Evolutionary conservation across 441 rosid genomes (phyloP).

Genomic region (Populus hybrid): DNA sequence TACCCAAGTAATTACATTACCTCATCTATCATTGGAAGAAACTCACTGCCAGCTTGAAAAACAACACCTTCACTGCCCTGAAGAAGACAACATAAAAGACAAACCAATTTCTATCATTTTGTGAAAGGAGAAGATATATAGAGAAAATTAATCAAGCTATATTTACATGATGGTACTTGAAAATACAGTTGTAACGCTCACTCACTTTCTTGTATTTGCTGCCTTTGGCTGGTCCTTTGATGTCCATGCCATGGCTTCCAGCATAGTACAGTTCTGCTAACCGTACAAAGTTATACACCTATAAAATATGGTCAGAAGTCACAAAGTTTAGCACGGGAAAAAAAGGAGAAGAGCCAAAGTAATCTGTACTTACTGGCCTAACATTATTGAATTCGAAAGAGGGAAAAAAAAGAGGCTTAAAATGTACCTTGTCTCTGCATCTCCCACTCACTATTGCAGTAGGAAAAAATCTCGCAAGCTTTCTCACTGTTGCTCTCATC

Average conservation of each 20-base stretch:
- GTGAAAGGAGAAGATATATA: no score
- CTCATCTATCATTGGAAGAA: conserved; percentile 67
- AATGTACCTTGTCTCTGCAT: conserved; percentile 86
- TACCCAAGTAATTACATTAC: conserved; percentile 16
- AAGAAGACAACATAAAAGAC: conserved; percentile 1
- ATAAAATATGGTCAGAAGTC: background rate
- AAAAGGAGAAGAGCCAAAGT: background rate
- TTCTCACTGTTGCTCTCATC: conserved; percentile 86
- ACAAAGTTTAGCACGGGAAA: no score
- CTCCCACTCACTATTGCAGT: conserved; percentile 97
- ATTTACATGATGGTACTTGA: background rate
- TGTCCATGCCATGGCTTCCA: conserved; percentile 99
- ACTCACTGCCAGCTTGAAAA: conserved; percentile 67
- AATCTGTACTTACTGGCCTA: background rate
- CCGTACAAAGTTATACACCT: conserved; percentile 85
- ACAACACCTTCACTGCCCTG: conserved; percentile 45
- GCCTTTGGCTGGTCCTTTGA: conserved; percentile 77
- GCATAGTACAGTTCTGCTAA: conserved; percentile 88
- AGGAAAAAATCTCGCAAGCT: conserved; percentile 63
- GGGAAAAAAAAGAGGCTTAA: background rate
- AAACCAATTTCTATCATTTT: background rate
- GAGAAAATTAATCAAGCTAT: no score
- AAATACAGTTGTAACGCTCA: conserved; percentile 10
- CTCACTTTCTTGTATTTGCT: conserved; percentile 55
- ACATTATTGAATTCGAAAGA: background rate